These are phyloP conservation scores for Wickerhamiella azyma DNA, from an alignment of 805 yeast species.

Conservation along the genomic window DNA sequence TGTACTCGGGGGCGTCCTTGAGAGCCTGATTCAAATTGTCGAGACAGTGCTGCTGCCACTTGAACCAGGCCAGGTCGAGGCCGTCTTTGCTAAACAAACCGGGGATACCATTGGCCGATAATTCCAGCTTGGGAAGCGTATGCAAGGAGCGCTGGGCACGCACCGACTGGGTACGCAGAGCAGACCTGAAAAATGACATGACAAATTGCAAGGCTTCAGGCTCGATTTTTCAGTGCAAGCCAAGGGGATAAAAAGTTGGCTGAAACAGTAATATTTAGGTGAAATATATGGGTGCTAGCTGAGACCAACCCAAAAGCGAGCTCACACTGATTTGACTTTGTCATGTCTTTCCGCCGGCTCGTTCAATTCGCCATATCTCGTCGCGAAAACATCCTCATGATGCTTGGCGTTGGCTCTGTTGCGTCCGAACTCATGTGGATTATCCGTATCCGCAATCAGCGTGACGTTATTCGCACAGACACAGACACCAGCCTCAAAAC, in stretches of 20 bases:
- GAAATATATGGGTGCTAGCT: too few relatives aligned
- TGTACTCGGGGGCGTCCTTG: conserved; percentile 7
- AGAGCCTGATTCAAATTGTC: conserved; percentile 21
- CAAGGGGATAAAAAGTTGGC: too few relatives aligned
- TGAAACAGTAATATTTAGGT: too few relatives aligned
- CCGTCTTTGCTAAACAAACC: conserved; percentile 56
- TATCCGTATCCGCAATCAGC: conserved; percentile 30
- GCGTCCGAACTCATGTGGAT: conserved; percentile 37
- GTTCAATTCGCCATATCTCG: not conserved
- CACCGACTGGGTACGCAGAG: not conserved
- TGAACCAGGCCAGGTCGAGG: conserved; percentile 62
- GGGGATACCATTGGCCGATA: conserved; percentile 36
- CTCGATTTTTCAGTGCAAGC: too few relatives aligned
- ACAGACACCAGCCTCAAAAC: conserved; percentile 28
- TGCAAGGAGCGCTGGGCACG: conserved; percentile 10
- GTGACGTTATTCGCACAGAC: conserved; percentile 30
- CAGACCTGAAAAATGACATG: not conserved
- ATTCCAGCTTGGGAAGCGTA: conserved; percentile 26
- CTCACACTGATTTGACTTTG: too few relatives aligned
- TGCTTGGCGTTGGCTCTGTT: conserved; percentile 31
- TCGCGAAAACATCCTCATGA: conserved; percentile 19
- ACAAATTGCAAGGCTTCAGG: not conserved
- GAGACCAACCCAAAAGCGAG: too few relatives aligned
- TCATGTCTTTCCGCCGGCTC: not conserved
- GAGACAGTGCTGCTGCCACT: conserved; percentile 49